These are phyloP conservation scores for Mycena capillaripes DNA, from an alignment of 768 basidiomycete genomes.

Conservation along the genomic window DNA sequence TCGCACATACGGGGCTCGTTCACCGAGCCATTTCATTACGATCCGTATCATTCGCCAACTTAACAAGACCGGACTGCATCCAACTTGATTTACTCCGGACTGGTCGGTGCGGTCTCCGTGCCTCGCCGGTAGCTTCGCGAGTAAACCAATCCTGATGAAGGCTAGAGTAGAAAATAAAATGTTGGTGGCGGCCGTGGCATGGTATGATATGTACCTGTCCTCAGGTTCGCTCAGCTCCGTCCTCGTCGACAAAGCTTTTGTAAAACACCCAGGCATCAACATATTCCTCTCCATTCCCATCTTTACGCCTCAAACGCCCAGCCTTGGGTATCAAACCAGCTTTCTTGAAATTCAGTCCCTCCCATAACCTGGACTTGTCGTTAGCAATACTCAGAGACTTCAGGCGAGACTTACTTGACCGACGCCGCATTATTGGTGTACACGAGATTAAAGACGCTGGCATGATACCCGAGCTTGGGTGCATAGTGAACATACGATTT, in stretches of 20 bases:
- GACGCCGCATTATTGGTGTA: slow-evolving; percentile 88
- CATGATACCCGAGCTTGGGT: slow-evolving; percentile 81
- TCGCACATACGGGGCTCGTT: slow-evolving; percentile 16
- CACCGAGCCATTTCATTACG: slow-evolving; percentile 33
- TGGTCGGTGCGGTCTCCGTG: slow-evolving; percentile 13
- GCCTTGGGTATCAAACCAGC: slow-evolving; percentile 84
- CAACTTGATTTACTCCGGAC: neutral
- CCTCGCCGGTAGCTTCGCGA: neutral
- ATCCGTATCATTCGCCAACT: slow-evolving; percentile 16
- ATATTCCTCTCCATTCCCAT: slow-evolving; percentile 86
- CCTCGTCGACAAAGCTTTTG: slow-evolving; percentile 73
- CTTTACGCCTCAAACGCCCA: slow-evolving; percentile 75
- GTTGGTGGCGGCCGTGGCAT: too few relatives aligned
- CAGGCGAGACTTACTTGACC: slow-evolving; percentile 62
- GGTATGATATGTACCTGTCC: neutral
- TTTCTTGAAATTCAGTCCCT: slow-evolving; percentile 82
- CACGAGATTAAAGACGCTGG: slow-evolving; percentile 92
- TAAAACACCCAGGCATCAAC: slow-evolving; percentile 91
- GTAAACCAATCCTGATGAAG: neutral
- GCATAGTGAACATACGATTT: slow-evolving; percentile 86
- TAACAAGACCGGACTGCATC: neutral
- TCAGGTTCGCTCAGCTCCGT: slow-evolving; percentile 17
- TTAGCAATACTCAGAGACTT: slow-evolving; percentile 16
- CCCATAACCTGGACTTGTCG: slow-evolving; percentile 77
- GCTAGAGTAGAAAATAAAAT: slow-evolving; percentile 28